Base-by-base conservation (phyloP, 257 asterid species). In the Misopates orontium region DNA sequence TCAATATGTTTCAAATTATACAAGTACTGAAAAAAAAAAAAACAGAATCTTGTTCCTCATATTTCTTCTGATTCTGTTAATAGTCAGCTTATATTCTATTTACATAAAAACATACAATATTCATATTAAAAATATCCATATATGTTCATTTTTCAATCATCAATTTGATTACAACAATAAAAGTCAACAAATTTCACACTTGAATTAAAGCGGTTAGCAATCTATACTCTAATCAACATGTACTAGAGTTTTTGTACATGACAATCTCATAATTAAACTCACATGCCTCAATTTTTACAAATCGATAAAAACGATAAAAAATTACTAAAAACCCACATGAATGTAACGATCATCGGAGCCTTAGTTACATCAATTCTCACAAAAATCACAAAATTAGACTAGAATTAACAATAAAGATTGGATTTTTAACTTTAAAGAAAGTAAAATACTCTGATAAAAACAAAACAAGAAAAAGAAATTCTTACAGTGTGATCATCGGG, bases 401-500 rank as follows among this genome's bases (percentile, higher is more conserved):
- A 15, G 20, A 1, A 60, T 24, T 1, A 62, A 47, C 8, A 15
- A 22, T 1, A 31, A 49, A 7, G 31, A 47, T 19, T 23, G 62
- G 10, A 39, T 40, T 51, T 71, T 48, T 20, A 14, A 63, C 52
- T 47, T 1, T 18, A n/a, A 51, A 19, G 23, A 61, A 61, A 66
- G 54, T 15, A 69, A 19, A 12, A 20, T 21, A 48, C 10, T 19
- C 10, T 4, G 54, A 3, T 16, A 2, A 15, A 62, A 20, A 39
- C 41, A 28, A 7, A 28, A 28, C 4, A 28, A 28, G 36, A 28
- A 28, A 66, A 65, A 18, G 12, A 19, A 47, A 66, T 45, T 21
- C 78, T 20, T 74, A 80, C 85, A 15, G 77, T 65, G 57, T 72
- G 83, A 52, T 80, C 85, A 69, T 74, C 83, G 8, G 85, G 77